phyloP scores from a whole-genome alignment of 2,329 filamentous ascomycete species.

The Xylariaceae sp. region DNA sequence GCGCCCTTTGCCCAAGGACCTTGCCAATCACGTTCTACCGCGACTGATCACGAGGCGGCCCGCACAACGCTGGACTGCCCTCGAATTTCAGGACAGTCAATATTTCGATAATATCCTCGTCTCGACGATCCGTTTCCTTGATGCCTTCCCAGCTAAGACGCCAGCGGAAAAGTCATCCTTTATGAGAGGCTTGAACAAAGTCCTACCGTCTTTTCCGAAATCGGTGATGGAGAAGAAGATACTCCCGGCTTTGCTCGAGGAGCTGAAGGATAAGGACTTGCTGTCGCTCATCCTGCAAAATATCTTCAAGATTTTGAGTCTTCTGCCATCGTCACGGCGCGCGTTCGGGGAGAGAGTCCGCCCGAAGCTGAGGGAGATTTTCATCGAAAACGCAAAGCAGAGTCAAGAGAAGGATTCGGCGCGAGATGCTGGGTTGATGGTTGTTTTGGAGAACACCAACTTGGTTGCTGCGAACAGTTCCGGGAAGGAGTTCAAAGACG shows the following conservation, averaged over 20 bases:
- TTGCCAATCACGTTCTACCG: conserved; percentile 71
- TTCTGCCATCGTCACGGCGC: conserved; percentile 70
- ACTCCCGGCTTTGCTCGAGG: conserved; percentile 80
- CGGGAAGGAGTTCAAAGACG: conserved; percentile 91
- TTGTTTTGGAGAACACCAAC: conserved; percentile 77
- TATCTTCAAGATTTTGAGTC: conserved; percentile 80
- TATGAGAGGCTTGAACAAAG: conserved; percentile 78
- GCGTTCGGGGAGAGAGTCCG: conserved; percentile 81
- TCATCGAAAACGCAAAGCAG: conserved; percentile 57
- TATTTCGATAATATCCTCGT: conserved; percentile 98
- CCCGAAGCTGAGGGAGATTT: conserved; percentile 78
- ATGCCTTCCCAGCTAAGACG: conserved; percentile 86
- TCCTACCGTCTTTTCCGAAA: conserved; percentile 86
- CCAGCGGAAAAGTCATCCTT: conserved; percentile 87
- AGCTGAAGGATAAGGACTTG: conserved; percentile 87
- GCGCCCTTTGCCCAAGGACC: conserved; percentile 71
- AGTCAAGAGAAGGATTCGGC: conserved; percentile 70
- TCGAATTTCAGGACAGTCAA: conserved; percentile 88
- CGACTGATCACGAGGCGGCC: conserved; percentile 81
- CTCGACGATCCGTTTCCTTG: conserved; percentile 91
- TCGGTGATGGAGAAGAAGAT: conserved; percentile 94
- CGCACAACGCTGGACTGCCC: conserved; percentile 78
- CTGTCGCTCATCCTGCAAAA: conserved; percentile 83
- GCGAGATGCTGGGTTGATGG: conserved; percentile 85
- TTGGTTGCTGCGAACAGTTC: conserved; percentile 74